Conservation (phyloP, 2,329 filamentous ascomycete species). For the Penicillium sp. region DNA sequence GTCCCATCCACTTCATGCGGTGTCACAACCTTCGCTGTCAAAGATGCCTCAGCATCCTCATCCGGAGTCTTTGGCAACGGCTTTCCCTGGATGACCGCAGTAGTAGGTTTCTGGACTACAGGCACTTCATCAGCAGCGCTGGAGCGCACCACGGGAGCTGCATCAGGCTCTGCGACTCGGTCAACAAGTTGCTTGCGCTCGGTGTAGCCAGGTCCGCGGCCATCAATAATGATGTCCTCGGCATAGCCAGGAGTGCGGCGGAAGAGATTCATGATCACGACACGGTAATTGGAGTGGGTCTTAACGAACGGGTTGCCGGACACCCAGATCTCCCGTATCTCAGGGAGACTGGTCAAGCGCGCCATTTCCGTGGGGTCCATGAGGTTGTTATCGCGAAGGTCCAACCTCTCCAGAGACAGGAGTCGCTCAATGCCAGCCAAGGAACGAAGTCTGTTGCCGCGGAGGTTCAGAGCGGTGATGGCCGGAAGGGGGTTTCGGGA, state of each 20-base stretch:
- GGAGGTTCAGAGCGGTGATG: conserved; percentile 88
- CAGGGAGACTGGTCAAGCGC: conserved; percentile 83
- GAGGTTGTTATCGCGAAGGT: conserved; percentile 85
- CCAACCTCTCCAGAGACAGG: conserved; percentile 82
- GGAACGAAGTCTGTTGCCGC: conserved; percentile 82
- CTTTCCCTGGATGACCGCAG: conserved; percentile 14
- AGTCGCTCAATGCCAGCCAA: conserved; percentile 88
- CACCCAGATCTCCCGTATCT: conserved; percentile 90
- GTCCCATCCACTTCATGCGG: conserved; percentile 33
- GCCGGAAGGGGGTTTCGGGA: conserved; percentile 81
- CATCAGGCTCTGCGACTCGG: conserved; percentile 71
- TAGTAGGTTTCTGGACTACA: conserved; percentile 64
- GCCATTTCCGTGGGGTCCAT: conserved; percentile 91
- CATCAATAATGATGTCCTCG: conserved; percentile 88
- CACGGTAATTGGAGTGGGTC: conserved; percentile 79
- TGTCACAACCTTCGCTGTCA: conserved; percentile 5
- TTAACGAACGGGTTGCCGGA: conserved; percentile 88
- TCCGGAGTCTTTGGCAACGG: conserved; percentile 12
- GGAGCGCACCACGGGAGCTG: conserved; percentile 75
- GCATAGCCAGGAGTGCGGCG: conserved; percentile 84
- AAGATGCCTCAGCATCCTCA: conserved; percentile 13
- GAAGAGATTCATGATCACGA: conserved; percentile 96
- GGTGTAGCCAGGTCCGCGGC: conserved; percentile 75
- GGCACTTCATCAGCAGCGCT: conserved; percentile 62
- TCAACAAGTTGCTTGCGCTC: conserved; percentile 85